Percentiles rank a stretch among this genome's conserved stretches.
Conservation (phyloP, 257 asterid genomes). For the Solanum tarijense region DNA sequence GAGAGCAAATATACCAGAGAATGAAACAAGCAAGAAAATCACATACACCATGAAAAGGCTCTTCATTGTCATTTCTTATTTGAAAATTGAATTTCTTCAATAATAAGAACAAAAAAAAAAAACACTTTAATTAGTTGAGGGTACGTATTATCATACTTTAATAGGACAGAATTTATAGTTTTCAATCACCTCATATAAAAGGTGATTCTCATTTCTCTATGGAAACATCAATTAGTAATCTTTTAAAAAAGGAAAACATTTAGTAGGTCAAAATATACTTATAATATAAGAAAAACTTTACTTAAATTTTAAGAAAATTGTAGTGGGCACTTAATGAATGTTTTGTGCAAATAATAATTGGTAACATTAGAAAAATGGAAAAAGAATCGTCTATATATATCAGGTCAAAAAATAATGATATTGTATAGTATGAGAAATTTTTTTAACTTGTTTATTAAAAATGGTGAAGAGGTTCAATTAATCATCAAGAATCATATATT, state of each 20-base stretch:
- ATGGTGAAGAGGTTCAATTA: not conserved
- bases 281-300: not conserved
- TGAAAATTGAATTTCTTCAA: not conserved
- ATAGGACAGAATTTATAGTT: not conserved
- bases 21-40: not conserved
- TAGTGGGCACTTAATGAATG: not conserved
- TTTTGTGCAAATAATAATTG: not conserved
- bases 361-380: not conserved
- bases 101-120: not conserved
- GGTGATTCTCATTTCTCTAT: not conserved
- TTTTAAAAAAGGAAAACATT: not conserved
- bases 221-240: not conserved
- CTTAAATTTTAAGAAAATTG: not conserved
- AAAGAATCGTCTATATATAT: not conserved
- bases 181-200: not conserved
- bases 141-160: not conserved
- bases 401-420: not conserved
- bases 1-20: not conserved
- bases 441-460: not conserved
- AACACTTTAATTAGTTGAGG: not conserved
- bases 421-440: not conserved
- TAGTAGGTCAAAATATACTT: not conserved
- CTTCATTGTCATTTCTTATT: not conserved
- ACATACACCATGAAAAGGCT: not conserved
- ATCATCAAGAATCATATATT: not conserved